phyloP scores from a whole-genome alignment of 371 early-diverging fungal species.

The Dinochytrium kinnereticum region DNA sequence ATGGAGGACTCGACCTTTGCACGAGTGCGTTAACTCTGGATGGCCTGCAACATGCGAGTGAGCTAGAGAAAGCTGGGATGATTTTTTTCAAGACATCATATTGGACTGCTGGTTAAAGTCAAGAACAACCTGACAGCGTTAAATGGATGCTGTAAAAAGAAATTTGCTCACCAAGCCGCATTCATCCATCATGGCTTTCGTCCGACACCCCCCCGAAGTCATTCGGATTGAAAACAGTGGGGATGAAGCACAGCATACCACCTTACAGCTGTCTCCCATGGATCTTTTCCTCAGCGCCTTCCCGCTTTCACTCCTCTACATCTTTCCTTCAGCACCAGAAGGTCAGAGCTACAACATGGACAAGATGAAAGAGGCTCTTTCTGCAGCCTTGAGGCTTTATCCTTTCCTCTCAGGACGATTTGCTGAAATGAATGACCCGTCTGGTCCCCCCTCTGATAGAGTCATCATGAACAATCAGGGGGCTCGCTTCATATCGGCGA shows the following conservation, averaged over 20 bases:
- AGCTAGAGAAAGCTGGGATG: not conserved
- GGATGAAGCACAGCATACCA: no score
- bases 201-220: not conserved
- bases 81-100: no score
- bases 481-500: not conserved
- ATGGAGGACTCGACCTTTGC: not conserved
- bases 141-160: no score
- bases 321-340: not conserved
- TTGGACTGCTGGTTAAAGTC: not conserved
- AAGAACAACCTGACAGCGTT: no score
- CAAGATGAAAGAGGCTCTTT: not conserved
- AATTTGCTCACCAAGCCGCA: no score
- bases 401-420: not conserved
- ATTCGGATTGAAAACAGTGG: not conserved
- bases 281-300: not conserved
- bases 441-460: not conserved
- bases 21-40: not conserved
- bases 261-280: slow-evolving; percentile 3
- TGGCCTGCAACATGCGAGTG: not conserved
- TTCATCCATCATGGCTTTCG: not conserved
- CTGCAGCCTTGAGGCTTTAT: not conserved
- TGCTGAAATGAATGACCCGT: not conserved
- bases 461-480: not conserved
- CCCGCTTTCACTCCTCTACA: not conserved
- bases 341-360: not conserved